Evolutionary conservation across 768 basidiomycete genomes (phyloP), one percentile per base, ranked within the genome.

Genomic region (Sporobolomyces roseus): DNA sequence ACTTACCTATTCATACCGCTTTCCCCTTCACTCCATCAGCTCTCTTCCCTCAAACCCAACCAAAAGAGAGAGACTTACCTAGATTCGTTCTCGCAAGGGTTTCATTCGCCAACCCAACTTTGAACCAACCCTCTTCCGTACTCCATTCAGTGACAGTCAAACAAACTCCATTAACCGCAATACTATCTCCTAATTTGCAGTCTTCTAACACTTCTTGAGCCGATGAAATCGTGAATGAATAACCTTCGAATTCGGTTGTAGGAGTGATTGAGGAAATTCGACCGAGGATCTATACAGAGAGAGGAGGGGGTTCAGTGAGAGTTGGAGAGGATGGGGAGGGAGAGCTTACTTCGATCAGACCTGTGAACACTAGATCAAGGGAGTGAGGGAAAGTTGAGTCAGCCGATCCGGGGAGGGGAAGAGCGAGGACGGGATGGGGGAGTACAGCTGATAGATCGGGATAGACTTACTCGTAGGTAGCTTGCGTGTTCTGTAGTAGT

Each of bases 61-160:
- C 10, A 9, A 41, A 17, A 41, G 38, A 41, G 45, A 46, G 45
- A 16, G 33, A 76, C 81, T 74, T 77, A 90, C 94, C 96, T 36
- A 98, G 81, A 80, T 97, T 90, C 3, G 93, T 97, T 78, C 91
- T 82, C 61, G 85, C 83, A 66, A 99, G 80, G 19, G 96, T 98
- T 82, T 99, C 96, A 74, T 94, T 93, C 51, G 94, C 93, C 54
- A 99, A 81, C 84, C 93, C 94, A 53, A 97, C 91, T 76, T 85
- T 89, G 82, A 99, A 98, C 84, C 85, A 74, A 48, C 82, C 80
- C 69, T 82, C 79, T 2, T 69, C 50, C 5, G 62, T 46, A 75
- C 88, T 83, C 75, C 94, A 97, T 75, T 85, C 86, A 2, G 88
- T 93, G 50, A 94, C 94, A 0, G 96, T 98, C 77, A 99, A 78